Evolutionary conservation across 345 rosid species (phyloP).

Genomic region (Passiflora organensis): DNA sequence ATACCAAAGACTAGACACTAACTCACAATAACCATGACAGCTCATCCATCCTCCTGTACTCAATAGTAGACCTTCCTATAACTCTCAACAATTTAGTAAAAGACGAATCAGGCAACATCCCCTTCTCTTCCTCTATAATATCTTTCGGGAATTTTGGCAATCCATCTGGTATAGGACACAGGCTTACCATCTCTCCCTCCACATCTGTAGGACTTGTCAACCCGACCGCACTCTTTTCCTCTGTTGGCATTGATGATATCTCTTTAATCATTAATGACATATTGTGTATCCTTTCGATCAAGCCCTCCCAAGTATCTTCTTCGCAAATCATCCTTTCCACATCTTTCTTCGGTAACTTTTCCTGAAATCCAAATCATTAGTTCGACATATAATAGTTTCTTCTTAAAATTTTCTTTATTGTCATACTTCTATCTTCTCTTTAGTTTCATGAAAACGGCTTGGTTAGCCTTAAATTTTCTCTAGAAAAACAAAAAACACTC

Average conservation of each 20-base stretch:
- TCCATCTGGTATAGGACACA: slow-evolving; percentile 65
- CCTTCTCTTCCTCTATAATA: slow-evolving; percentile 73
- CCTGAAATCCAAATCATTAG: slow-evolving; percentile 43
- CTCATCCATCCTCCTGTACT: too few relatives aligned
- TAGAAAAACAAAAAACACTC: slow-evolving; percentile 4
- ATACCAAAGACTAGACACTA: too few relatives aligned
- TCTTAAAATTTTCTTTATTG: too few relatives aligned
- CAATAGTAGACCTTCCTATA: too few relatives aligned
- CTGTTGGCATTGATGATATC: slow-evolving; percentile 40
- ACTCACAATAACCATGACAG: too few relatives aligned
- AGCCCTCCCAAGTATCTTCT: slow-evolving; percentile 44
- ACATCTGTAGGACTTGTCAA: slow-evolving; percentile 15
- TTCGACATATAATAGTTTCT: too few relatives aligned
- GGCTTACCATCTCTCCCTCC: slow-evolving; percentile 21
- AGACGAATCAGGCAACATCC: slow-evolving; percentile 70
- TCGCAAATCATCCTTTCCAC: slow-evolving; percentile 58
- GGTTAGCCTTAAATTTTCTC: too few relatives aligned
- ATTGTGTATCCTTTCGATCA: slow-evolving; percentile 66
- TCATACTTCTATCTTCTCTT: too few relatives aligned
- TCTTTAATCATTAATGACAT: too few relatives aligned
- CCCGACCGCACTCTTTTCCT: slow-evolving; percentile 17
- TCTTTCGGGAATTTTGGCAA: slow-evolving; percentile 68
- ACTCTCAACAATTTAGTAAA: slow-evolving; percentile 64
- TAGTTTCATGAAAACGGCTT: too few relatives aligned
- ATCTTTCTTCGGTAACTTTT: slow-evolving; percentile 45